A percentile compares a stretch with the other conserved stretches of the same genome.
Evolutionary conservation across 2,329 filamentous ascomycete species (phyloP).

Genomic region (Diaporthe batatas): DNA sequence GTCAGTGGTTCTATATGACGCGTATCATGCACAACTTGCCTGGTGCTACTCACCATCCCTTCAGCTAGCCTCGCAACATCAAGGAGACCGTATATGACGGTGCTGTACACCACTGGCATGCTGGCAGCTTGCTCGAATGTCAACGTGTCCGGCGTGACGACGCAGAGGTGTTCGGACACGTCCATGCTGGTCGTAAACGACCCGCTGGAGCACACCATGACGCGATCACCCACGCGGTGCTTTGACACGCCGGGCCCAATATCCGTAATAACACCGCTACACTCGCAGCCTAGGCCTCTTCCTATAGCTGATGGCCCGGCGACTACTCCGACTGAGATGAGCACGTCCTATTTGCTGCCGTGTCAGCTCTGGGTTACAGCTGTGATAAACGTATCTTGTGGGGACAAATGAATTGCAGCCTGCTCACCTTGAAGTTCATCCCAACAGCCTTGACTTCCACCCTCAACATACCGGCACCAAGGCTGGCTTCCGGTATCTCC

Average conservation of each 20-base stretch:
- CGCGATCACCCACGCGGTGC: conserved; percentile 27
- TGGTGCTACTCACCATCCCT: conserved; percentile 1
- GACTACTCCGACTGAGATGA: conserved; percentile 17
- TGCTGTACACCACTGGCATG: conserved; percentile 35
- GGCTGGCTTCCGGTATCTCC: neutral
- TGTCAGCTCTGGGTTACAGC: no score
- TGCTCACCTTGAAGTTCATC: conserved; percentile 47
- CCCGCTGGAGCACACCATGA: conserved; percentile 18
- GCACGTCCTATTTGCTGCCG: conserved; percentile 7
- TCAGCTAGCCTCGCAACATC: conserved; percentile 10
- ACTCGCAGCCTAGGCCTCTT: conserved; percentile 12
- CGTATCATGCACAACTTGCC: neutral
- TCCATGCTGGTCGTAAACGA: conserved; percentile 7
- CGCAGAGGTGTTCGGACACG: conserved; percentile 4
- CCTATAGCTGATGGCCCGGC: conserved; percentile 4
- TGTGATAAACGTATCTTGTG: neutral
- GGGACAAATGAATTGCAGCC: neutral
- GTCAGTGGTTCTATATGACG: neutral
- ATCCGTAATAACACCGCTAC: conserved; percentile 12
- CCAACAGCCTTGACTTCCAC: conserved; percentile 50
- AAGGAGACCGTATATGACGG: conserved; percentile 25
- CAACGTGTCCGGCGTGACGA: conserved; percentile 22
- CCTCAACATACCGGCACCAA: conserved; percentile 48
- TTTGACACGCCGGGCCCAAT: conserved; percentile 40
- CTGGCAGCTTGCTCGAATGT: conserved; percentile 35